A percentile compares a stretch with the other conserved stretches of the same genome.
These are phyloP conservation scores for Sporisorium reilianum DNA, from an alignment of 1,284 basidiomycete species.

Conservation along the genomic window DNA sequence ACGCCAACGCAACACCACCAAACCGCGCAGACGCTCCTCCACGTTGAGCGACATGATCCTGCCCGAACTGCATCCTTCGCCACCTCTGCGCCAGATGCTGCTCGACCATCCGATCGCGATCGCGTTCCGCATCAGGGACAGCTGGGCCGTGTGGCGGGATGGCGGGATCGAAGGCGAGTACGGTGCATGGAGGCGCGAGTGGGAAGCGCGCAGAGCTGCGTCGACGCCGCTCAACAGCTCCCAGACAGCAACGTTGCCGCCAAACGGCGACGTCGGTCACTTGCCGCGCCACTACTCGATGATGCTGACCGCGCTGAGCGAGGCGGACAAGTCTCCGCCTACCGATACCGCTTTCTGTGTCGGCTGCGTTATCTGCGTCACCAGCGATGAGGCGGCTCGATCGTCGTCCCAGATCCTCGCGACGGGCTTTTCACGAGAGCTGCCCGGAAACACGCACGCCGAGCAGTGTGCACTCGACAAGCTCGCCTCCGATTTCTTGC, in stretches of 20 bases:
- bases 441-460: conserved; percentile 93
- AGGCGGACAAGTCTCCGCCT: conserved; percentile 80
- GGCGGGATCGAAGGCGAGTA: conserved; percentile 79
- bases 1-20: conserved; percentile 16
- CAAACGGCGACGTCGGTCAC: conserved; percentile 11
- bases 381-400: conserved; percentile 13
- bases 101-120: conserved; percentile 75
- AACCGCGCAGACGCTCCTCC: conserved; percentile 25
- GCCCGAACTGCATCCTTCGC: conserved; percentile 41
- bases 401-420: conserved; percentile 73
- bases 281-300: conserved; percentile 68
- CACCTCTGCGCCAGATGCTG: conserved; percentile 71
- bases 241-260: conserved; percentile 37
- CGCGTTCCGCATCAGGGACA: conserved; percentile 81
- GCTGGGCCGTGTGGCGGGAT: conserved; percentile 82
- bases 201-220: conserved; percentile 65
- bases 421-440: conserved; percentile 90
- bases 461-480: conserved; percentile 94
- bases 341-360: conserved; percentile 91
- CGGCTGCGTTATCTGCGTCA: conserved; percentile 83
- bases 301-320: conserved; percentile 77
- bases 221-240: conserved; percentile 46
- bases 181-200: conserved; percentile 74
- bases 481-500: conserved; percentile 71
- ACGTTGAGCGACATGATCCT: conserved; percentile 33